Conservation (phyloP, 2,329 filamentous ascomycete genomes). For the Coniella lustricola region DNA sequence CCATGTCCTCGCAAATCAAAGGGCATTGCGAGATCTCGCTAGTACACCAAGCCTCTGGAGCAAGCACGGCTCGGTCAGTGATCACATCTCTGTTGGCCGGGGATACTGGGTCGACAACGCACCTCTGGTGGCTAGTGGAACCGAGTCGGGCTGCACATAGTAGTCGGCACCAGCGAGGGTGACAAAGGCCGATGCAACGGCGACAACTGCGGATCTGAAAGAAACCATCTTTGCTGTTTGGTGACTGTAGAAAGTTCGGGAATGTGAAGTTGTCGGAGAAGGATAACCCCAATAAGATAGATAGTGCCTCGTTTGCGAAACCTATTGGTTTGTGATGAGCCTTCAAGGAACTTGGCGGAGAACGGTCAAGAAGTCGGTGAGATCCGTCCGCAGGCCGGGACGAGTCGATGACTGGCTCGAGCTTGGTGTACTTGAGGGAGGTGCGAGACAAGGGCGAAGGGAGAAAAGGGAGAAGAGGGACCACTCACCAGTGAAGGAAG, state of each 20-base stretch:
- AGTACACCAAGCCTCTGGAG: conserved; percentile 56
- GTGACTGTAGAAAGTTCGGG: neutral
- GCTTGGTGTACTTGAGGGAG: no score
- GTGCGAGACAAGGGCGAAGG: no score
- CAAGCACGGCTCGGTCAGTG: neutral
- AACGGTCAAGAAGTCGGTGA: no score
- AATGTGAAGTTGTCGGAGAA: no score
- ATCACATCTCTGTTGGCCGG: neutral
- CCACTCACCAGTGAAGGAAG: no score
- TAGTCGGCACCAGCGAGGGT: conserved; percentile 50
- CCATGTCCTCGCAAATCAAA: conserved; percentile 60
- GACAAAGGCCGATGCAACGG: conserved; percentile 46
- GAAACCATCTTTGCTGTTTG: conserved; percentile 40
- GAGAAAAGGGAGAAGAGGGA: no score
- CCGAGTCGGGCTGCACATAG: conserved; percentile 54
- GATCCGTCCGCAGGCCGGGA: no score
- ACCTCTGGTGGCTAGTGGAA: conserved; percentile 47
- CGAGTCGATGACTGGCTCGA: no score
- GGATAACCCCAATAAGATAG: no score
- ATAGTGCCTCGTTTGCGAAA: no score
- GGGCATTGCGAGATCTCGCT: conserved; percentile 60
- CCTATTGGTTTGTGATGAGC: no score
- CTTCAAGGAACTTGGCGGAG: no score
- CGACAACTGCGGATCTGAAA: conserved; percentile 45
- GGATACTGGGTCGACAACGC: conserved; percentile 25